Base-by-base conservation (phyloP, 495 filamentous ascomycete species). In the Aspergillus sclerotioniger region DNA sequence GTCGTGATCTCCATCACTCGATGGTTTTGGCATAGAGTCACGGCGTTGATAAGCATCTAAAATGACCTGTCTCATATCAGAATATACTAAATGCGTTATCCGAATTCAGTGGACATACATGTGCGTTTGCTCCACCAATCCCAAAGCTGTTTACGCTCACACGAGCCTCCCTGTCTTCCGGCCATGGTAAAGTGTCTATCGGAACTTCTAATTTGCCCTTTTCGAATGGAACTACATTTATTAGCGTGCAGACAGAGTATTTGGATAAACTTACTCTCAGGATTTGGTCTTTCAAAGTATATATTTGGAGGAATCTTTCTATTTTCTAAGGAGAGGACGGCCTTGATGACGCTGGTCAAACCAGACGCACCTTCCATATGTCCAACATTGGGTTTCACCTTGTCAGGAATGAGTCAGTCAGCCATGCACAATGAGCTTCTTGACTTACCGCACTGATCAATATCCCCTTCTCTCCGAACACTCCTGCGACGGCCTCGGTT, bases 301-400 rank as follows among this genome's bases (percentile, higher is more conserved):
- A 73, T 62, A 29, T 73, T 75, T 0, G 73, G 67, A 1, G 71
- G 74, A 33, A 79, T 77, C 0, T 48, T 67, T 7, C 53, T 46
- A 8, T 72, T 45, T 48, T 79, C 71, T 8, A 79, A 51, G 0
- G 63, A 56, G 0, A 79, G 44, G 0, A 72, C 56, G 6, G 56
- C 51, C 44, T 79, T 77, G 31, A 79, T 73, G 6, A 79, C 8
- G 20, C 66, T 65, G 3, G 64, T 66, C 1, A 77, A 47, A 1
- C 71, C 76, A 6, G 67, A 65, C 10, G 74, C 71, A 0, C 67
- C 74, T 51, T 77, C 76, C 0, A 63, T 51, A 57, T 79, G 76
- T 13, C 74, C 76, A 1, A 76, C 20, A 29, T 77, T 77, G 3
- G 71, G 59, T 62, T 77, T 77, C 2, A 61, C 59, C 53, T 61